These are phyloP conservation scores for Podila minutissima DNA, from an alignment of 192 early-diverging fungal species.

Conservation along the genomic window DNA sequence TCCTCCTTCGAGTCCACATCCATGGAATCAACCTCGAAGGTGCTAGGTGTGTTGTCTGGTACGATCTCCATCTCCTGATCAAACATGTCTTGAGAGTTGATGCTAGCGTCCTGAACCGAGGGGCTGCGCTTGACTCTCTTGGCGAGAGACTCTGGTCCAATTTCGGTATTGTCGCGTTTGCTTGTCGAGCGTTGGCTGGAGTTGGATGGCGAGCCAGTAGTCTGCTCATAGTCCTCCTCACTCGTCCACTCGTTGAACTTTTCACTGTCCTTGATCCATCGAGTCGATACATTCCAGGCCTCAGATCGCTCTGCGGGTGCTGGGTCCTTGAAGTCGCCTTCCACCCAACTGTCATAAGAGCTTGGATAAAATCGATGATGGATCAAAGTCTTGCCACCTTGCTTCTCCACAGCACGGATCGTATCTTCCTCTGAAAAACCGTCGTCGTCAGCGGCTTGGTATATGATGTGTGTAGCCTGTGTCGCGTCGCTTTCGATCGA, in stretches of 20 bases:
- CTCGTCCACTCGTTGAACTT: conserved; percentile 84
- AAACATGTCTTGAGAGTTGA: neutral
- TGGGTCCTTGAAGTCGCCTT: conserved; percentile 66
- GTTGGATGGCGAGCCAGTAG: neutral
- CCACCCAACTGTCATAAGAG: conserved; percentile 80
- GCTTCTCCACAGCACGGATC: conserved; percentile 67
- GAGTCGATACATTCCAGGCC: conserved; percentile 69
- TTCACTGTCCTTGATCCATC: conserved; percentile 81
- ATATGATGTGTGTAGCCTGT: conserved; percentile 59
- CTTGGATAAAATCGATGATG: conserved; percentile 86
- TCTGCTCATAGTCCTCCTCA: conserved; percentile 83
- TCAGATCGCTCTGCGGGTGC: conserved; percentile 68
- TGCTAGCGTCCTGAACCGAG: conserved; percentile 11
- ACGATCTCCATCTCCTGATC: conserved; percentile 13
- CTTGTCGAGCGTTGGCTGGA: conserved; percentile 31
- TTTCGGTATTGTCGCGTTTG: conserved; percentile 41
- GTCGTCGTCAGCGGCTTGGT: conserved; percentile 33
- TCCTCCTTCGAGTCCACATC: conserved; percentile 34
- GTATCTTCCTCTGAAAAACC: conserved; percentile 53
- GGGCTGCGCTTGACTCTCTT: conserved; percentile 47
- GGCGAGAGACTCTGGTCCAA: conserved; percentile 16
- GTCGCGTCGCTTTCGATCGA: conserved; percentile 22
- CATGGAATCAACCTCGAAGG: conserved; percentile 26
- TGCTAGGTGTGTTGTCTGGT: conserved; percentile 22
- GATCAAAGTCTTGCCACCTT: conserved; percentile 66